phyloP scores from a whole-genome alignment of 176 grass and related monocot species.

The Panicum miliaceum region DNA sequence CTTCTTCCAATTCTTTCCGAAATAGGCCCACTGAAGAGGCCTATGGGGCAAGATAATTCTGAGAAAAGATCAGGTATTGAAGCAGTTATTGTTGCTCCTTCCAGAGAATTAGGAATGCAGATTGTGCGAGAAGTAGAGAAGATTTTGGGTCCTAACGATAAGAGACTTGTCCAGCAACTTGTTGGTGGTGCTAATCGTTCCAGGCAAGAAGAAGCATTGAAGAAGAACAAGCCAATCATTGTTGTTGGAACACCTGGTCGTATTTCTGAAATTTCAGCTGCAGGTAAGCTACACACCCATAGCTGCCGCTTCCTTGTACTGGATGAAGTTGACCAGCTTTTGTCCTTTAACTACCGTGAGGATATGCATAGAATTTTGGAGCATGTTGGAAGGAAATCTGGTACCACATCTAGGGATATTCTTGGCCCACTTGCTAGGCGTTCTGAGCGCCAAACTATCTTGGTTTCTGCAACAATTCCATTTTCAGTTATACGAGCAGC shows the following conservation, averaged over 20 bases:
- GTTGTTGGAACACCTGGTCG: slow-evolving; percentile 88
- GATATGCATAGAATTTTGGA: slow-evolving; percentile 96
- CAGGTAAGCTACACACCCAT: slow-evolving; percentile 88
- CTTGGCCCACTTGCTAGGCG: slow-evolving; percentile 77
- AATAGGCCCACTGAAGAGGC: slow-evolving; percentile 71
- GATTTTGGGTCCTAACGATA: slow-evolving; percentile 75
- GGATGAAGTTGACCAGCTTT: slow-evolving; percentile 92
- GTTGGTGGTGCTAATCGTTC: slow-evolving; percentile 90
- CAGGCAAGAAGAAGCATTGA: slow-evolving; percentile 88
- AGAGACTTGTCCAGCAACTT: slow-evolving; percentile 87
- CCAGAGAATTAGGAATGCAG: slow-evolving; percentile 95
- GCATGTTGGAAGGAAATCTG: slow-evolving; percentile 81
- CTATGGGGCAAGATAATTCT: slow-evolving; percentile 45
- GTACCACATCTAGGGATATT: slow-evolving; percentile 58
- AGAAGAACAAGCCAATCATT: slow-evolving; percentile 91
- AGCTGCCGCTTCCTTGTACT: slow-evolving; percentile 82
- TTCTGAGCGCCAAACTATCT: slow-evolving; percentile 80
- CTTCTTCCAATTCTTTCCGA: slow-evolving; percentile 87
- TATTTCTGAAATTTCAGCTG: slow-evolving; percentile 90
- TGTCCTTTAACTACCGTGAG: slow-evolving; percentile 95
- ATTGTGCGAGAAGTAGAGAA: slow-evolving; percentile 89
- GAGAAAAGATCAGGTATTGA: slow-evolving; percentile 71
- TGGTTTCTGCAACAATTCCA: slow-evolving; percentile 91
- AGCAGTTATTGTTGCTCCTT: slow-evolving; percentile 92
- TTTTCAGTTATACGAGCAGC: slow-evolving; percentile 93